Evolutionary conservation across 306 rosid genomes (phyloP).

Genomic region (Echinosophora koreensis): DNA sequence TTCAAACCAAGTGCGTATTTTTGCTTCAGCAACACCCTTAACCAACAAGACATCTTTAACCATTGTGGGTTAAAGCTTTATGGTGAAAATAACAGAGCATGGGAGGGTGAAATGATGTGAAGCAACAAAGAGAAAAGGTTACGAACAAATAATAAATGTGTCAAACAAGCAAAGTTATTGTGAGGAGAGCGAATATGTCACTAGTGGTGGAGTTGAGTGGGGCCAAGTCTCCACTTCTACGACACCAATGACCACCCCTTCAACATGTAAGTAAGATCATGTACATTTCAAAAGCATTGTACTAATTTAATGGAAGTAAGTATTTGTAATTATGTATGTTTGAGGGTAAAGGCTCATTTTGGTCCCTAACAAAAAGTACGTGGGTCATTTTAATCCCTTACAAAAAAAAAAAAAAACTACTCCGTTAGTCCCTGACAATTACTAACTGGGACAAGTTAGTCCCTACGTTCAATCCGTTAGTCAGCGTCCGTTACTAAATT

Average conservation of each 20-base stretch:
- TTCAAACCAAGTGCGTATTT: constrained; percentile 41
- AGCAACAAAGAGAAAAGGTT: neutral
- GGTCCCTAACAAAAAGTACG: too few species aligned
- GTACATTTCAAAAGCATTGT: too few species aligned
- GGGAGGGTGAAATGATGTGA: constrained; percentile 53
- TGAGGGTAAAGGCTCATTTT: too few species aligned
- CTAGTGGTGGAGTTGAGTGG: constrained; percentile 52
- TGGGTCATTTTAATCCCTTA: too few species aligned
- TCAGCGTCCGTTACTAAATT: too few species aligned
- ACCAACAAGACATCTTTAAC: constrained; percentile 51
- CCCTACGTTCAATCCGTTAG: too few species aligned
- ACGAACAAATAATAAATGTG: constrained; percentile 50
- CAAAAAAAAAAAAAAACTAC: too few species aligned
- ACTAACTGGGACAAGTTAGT: too few species aligned
- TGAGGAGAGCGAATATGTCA: constrained; percentile 15
- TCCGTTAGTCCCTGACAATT: too few species aligned
- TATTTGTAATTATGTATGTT: too few species aligned
- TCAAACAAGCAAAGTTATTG: constrained; percentile 61
- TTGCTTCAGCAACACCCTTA: constrained; percentile 60
- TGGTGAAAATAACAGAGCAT: constrained; percentile 62
- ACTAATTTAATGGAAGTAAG: too few species aligned
- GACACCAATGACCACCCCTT: constrained; percentile 52
- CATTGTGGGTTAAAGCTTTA: constrained; percentile 50
- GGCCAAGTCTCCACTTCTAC: constrained; percentile 66
- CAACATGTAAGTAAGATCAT: too few species aligned